These are phyloP conservation scores for Physcomitrellopsis africana DNA, from an alignment of 225 moss, liverwort and hornwort species.

Conservation along the genomic window DNA sequence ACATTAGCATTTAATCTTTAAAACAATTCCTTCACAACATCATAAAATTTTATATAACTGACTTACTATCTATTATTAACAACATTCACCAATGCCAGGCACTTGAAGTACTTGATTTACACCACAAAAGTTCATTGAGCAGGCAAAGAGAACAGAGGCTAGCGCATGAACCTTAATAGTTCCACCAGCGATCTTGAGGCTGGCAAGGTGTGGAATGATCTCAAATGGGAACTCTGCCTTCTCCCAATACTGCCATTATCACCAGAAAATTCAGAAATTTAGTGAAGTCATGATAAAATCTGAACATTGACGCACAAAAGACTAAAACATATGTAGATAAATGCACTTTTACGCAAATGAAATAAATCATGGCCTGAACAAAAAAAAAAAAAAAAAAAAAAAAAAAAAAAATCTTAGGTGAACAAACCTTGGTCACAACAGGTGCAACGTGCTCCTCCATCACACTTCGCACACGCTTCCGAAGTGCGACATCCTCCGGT, in stretches of 20 bases:
- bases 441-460: slow-evolving; percentile 90
- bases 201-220: slow-evolving; percentile 65
- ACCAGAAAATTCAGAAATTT: slow-evolving; percentile 13
- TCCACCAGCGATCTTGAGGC: slow-evolving; percentile 72
- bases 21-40: background rate
- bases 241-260: slow-evolving; percentile 75
- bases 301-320: background rate
- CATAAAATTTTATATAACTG: slow-evolving; percentile 2
- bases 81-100: background rate
- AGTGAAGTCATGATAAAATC: background rate
- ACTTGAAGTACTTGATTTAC: background rate
- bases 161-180: slow-evolving; percentile 62
- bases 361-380: slow-evolving; percentile 8
- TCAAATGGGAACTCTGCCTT: slow-evolving; percentile 81
- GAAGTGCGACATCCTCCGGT: slow-evolving; percentile 56
- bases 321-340: background rate
- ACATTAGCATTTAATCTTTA: background rate
- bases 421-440: slow-evolving; percentile 65
- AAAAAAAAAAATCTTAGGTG: too few species aligned
- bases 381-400: slow-evolving; percentile 11
- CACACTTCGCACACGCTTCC: slow-evolving; percentile 62
- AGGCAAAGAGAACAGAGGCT: slow-evolving; percentile 6
- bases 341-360: background rate
- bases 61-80: background rate
- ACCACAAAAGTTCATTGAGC: background rate